These are phyloP conservation scores for Emiliania huxleyi DNA, from an alignment of 78 protist species.

Conservation along the genomic window DNA sequence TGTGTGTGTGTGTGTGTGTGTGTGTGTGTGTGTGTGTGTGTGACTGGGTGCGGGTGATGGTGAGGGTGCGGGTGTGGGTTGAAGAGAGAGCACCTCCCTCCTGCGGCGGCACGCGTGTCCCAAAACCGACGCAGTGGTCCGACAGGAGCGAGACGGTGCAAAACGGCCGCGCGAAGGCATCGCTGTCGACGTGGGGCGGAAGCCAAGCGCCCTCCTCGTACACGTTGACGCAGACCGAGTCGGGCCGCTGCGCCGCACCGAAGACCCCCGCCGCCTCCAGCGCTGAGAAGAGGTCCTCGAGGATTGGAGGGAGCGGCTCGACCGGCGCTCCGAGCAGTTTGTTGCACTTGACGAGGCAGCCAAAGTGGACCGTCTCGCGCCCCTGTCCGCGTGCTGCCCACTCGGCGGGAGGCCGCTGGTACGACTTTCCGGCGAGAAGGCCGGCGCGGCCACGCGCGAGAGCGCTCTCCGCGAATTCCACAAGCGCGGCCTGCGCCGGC, in stretches of 20 bases:
- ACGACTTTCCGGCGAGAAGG: neutral
- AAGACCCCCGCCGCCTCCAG: neutral
- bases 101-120: neutral
- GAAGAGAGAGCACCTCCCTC: no score
- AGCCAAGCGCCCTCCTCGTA: slow-evolving; percentile 24
- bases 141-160: neutral
- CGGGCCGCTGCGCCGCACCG: neutral
- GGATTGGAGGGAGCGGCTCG: neutral
- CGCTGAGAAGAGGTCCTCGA: neutral
- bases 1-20: no score
- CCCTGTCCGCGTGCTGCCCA: neutral
- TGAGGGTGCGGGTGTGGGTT: neutral
- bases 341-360: slow-evolving; percentile 6
- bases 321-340: neutral
- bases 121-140: neutral
- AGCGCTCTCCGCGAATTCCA: neutral
- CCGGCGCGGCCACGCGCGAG: neutral
- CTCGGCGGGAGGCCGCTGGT: neutral
- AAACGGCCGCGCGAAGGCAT: slow-evolving; percentile 27
- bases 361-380: slow-evolving; percentile 1
- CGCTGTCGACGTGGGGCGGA: slow-evolving; percentile 39
- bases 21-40: no score
- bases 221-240: neutral
- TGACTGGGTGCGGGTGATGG: neutral
- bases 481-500: neutral